These are phyloP conservation scores for Vigna trinervia DNA, from an alignment of 306 rosid species.

Conservation along the genomic window DNA sequence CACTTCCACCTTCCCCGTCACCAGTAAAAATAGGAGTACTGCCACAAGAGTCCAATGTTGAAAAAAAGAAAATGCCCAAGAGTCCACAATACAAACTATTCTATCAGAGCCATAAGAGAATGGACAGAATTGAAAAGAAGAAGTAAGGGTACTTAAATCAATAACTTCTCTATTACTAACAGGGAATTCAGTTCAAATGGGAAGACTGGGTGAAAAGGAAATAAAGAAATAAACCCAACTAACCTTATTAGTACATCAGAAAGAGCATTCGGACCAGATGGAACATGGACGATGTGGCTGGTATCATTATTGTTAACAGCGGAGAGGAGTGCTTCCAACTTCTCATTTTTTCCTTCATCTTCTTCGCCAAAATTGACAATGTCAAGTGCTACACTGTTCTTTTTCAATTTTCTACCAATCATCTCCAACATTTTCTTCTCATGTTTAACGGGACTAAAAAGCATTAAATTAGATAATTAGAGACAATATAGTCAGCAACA, in stretches of 20 bases:
- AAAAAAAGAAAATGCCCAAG: conserved; percentile 14
- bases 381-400: conserved; percentile 93
- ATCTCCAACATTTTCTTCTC: conserved; percentile 82
- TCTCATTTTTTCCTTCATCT: conserved; percentile 86
- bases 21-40: conserved; percentile 98
- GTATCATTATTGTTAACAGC: conserved; percentile 86
- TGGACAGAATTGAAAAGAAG: conserved; percentile 22
- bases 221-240: conserved; percentile 14
- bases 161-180: conserved; percentile 27
- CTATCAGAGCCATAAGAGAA: conserved; percentile 23
- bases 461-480: conserved; percentile 24
- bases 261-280: conserved; percentile 55
- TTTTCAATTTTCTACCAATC: conserved; percentile 88
- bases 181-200: conserved; percentile 29
- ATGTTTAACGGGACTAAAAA: conserved; percentile 73
- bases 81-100: conserved; percentile 14
- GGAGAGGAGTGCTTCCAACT: conserved; percentile 80
- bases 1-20: conserved; percentile 96
- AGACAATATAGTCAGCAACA: conserved; percentile 27
- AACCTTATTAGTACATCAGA: conserved; percentile 71
- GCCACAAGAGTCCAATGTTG: conserved; percentile 39
- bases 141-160: background rate
- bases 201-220: background rate
- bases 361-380: conserved; percentile 90
- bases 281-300: conserved; percentile 61